phyloP scores from a whole-genome alignment of 176 grass and related monocot species.

The Musa schizocarpa region DNA sequence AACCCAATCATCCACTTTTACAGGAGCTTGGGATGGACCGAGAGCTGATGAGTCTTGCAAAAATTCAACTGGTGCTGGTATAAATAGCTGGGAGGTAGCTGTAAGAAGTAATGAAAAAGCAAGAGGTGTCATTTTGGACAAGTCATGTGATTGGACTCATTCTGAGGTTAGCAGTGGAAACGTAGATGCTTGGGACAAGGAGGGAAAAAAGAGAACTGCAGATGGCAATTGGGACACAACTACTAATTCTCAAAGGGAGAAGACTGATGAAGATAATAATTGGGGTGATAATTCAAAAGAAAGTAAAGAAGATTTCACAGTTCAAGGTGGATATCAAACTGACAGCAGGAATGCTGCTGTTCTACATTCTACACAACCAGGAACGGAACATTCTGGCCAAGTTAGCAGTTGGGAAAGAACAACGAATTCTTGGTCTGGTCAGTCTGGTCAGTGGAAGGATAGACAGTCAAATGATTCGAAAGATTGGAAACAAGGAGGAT shows the following conservation, averaged over 20 bases:
- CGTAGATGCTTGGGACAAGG: not conserved
- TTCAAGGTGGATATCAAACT: not conserved
- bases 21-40: conserved; percentile 1
- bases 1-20: not conserved
- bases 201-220: not conserved
- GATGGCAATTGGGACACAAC: not conserved
- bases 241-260: not conserved
- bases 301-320: not conserved
- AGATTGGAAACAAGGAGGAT: conserved; percentile 1
- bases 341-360: not conserved
- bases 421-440: not conserved
- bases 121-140: not conserved
- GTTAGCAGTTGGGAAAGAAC: not conserved
- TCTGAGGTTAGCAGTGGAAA: not conserved
- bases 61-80: not conserved
- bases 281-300: not conserved
- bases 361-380: not conserved
- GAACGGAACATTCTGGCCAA: not conserved
- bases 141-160: not conserved
- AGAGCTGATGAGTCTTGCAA: not conserved
- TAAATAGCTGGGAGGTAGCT: not conserved
- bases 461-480: too few relatives aligned
- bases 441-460: not conserved
- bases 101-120: not conserved
- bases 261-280: not conserved